A percentile compares a stretch with the other conserved stretches of the same genome.
These are phyloP conservation scores for Monilinia polystroma DNA, from an alignment of 2,329 filamentous ascomycete genomes.

Conservation along the genomic window DNA sequence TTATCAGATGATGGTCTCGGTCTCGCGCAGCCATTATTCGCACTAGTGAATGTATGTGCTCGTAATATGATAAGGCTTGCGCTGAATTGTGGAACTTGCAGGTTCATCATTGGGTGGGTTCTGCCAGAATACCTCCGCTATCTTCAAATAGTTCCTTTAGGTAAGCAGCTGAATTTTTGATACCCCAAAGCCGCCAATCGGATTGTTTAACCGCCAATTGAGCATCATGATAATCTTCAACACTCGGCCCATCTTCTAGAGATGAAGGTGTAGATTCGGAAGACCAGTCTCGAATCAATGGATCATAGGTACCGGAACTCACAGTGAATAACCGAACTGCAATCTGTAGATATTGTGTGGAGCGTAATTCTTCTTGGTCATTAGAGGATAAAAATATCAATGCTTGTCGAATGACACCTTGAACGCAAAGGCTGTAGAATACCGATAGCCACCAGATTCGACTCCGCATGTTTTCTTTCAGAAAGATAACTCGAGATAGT, in stretches of 20 bases:
- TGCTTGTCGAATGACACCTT: constrained; percentile 25
- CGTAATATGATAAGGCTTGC: not conserved
- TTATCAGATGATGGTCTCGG: too few species aligned
- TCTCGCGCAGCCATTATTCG: too few species aligned
- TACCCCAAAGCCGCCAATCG: not conserved
- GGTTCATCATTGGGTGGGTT: not conserved
- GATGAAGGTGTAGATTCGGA: not conserved
- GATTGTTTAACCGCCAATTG: constrained; percentile 7
- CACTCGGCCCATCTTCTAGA: not conserved
- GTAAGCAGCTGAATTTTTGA: constrained; percentile 14
- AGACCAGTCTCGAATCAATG: constrained; percentile 16
- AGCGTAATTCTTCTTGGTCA: not conserved
- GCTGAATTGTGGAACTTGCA: not conserved
- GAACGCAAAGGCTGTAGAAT: constrained; percentile 31
- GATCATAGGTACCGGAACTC: constrained; percentile 25
- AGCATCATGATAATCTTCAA: constrained; percentile 14
- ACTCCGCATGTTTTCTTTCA: constrained; percentile 27
- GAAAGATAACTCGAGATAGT: constrained; percentile 27
- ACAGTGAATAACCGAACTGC: constrained; percentile 24
- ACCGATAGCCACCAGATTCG: constrained; percentile 28
- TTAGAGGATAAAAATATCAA: constrained; percentile 1
- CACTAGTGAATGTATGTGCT: too few species aligned
- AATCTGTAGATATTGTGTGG: constrained; percentile 25
- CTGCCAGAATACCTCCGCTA: not conserved
- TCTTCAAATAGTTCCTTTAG: constrained; percentile 22